A percentile compares a stretch with the other conserved stretches of the same genome.
These are phyloP conservation scores for Allodekkera sacchari DNA, from an alignment of 805 yeast species.

Conservation along the genomic window DNA sequence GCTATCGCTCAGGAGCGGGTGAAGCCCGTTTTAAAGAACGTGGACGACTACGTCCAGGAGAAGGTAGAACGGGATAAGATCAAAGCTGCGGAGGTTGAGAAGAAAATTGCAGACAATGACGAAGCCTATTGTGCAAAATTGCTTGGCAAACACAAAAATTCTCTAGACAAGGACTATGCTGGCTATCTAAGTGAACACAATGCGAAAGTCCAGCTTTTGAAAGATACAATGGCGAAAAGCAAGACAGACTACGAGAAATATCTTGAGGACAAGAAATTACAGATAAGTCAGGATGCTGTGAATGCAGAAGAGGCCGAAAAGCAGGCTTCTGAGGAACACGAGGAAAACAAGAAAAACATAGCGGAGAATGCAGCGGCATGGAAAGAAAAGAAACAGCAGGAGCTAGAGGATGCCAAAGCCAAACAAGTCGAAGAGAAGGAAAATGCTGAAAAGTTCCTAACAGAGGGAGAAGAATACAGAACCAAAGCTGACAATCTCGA, in stretches of 20 bases:
- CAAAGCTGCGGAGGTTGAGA: constrained; percentile 32
- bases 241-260: constrained; percentile 29
- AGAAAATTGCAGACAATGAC: constrained; percentile 25
- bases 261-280: constrained; percentile 29
- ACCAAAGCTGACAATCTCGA: constrained; percentile 30
- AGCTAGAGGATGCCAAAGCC: constrained; percentile 20
- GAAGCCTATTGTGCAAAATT: constrained; percentile 26
- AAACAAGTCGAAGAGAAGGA: constrained; percentile 19
- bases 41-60: constrained; percentile 40
- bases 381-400: constrained; percentile 23
- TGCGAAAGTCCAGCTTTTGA: constrained; percentile 14
- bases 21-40: constrained; percentile 43
- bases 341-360: constrained; percentile 33
- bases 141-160: constrained; percentile 27
- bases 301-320: constrained; percentile 37
- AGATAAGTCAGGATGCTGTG: constrained; percentile 34
- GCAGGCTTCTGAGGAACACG: constrained; percentile 38
- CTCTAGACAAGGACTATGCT: constrained; percentile 33
- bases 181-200: constrained; percentile 14
- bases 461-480: constrained; percentile 31
- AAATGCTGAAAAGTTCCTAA: constrained; percentile 28
- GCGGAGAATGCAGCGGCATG: constrained; percentile 35
- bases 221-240: constrained; percentile 17
- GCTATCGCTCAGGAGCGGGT: constrained; percentile 49
- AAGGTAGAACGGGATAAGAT: constrained; percentile 32